Evolutionary conservation across 345 rosid species (phyloP), one percentile per base, ranked within the genome.

Genomic region (Heritiera littoralis): DNA sequence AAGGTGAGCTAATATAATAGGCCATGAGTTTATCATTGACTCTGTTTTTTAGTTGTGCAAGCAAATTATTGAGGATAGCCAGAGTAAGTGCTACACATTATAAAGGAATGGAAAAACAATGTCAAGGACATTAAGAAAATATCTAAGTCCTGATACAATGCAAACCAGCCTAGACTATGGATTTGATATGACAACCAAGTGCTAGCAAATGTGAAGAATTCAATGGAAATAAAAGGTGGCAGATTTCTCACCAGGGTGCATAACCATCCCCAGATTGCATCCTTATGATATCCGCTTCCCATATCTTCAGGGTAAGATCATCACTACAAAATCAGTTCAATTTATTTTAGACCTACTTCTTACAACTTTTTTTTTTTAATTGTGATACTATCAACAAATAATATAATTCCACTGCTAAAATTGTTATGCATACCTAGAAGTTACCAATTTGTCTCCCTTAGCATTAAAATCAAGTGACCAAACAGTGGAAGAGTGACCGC

Each of bases 401-500:
- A 64, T 43, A 55, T 54, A 40, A 5, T 40, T 20, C 23, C 77
- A 3, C 20, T 28, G 28, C 83, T 46, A 58, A 43, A 59, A 64
- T 48, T 41, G 30, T 40, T 71, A 61, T 28, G 70, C 90, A 43
- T 85, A 92, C 99, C 99, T 91, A 86, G 95, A 96, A 76, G 94
- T 89, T 82, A 91, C 97, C 97, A 96, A 86, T 85, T 87, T 96
- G 84, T 96, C 90, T 83, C 98, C 98, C 18, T 86, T 77, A 45
- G 89, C 88, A 82, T 94, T 91, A 79, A 96, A 90, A 55, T 97
- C 87, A 56, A 96, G 83, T 30, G 91, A 89, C 99, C 99, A 94
- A 49, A 94, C 88, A 13, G 98, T 94, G 52, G 99, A 96, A 81
- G 92, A 83, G 85, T 96, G 99, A 78, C 98, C 97, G 43, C 97